Evolutionary conservation across 768 basidiomycete species (phyloP), one percentile per base, ranked within the genome.

Genomic region (Leccinum disarticulatum): DNA sequence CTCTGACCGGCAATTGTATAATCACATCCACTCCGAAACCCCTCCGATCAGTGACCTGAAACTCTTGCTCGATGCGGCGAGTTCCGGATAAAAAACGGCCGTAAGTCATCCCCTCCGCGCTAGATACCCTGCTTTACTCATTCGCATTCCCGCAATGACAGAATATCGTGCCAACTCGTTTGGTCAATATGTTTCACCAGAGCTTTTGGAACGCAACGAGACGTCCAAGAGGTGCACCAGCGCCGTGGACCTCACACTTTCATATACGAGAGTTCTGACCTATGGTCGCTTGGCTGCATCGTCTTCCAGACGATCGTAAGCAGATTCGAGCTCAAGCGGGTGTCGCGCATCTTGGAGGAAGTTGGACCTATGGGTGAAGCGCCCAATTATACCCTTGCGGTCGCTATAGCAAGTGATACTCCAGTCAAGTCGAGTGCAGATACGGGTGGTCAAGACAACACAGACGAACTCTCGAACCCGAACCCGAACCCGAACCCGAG

Each of bases 201-300:
- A 96, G 73, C 81, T 98, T 7, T 77, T 96, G 28, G 82, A 90
- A 62, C 76, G 77, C 36, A 84, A 83, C 57, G 87, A 88, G 69
- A 91, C 90, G 7, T 87, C 87, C 63, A 85, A 82, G 75, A 87
- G 90, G 93, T 93, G 61, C 57, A 77, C 46, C 1, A 31, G 25
- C 22, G 4, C n/a, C 3, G 9, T 57, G 28, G 15, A 31, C 14
- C 51, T 52, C 38, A 58, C 43, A 10, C 9, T 3, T 6, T 30
- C 54, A 2, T 14, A 43, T 8, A 41, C 9, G 17, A n/a, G 59
- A 95, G 94, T 62, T 92, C 95, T 43, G 97, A 98, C 73, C 80
- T 94, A 10, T 99, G 96, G 96, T 92, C 94, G 6, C 80, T 97
- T 27, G 97, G 95, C 2, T 98, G 96, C 74, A 88, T 98, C 49